These are phyloP conservation scores for Whalleya microplaca DNA, from an alignment of 2,329 filamentous ascomycete species.

Conservation along the genomic window DNA sequence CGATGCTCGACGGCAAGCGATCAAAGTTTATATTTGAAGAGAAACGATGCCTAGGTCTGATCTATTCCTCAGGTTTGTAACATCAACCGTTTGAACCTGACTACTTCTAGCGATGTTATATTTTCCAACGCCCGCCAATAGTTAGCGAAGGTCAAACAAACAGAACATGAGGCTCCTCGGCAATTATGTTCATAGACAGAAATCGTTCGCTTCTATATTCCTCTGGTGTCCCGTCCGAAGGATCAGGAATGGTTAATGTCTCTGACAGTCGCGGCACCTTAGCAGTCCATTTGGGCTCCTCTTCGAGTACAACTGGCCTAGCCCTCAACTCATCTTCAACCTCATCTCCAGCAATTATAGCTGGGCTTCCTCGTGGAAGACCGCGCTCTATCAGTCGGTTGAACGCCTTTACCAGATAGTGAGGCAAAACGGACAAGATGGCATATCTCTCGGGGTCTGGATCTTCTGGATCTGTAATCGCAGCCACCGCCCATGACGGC, in stretches of 20 bases:
- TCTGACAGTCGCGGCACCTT: slow-evolving; percentile 8
- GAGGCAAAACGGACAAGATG: slow-evolving; percentile 14
- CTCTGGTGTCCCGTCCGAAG: background rate
- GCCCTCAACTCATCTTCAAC: slow-evolving; percentile 4
- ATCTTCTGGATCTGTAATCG: slow-evolving; percentile 14
- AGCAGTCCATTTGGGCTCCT: slow-evolving; percentile 8
- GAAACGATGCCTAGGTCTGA: background rate
- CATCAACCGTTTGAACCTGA: no score
- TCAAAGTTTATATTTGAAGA: slow-evolving; percentile 21
- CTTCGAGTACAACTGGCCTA: slow-evolving; percentile 5
- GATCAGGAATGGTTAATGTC: slow-evolving; percentile 2
- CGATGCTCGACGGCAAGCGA: slow-evolving; percentile 18
- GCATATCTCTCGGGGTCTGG: slow-evolving; percentile 16
- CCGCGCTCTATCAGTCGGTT: slow-evolving; percentile 18
- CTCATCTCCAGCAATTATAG: slow-evolving; percentile 11
- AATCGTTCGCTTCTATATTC: slow-evolving; percentile 6
- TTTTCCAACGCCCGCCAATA: no score
- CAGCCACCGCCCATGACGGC: slow-evolving; percentile 12
- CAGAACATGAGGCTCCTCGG: slow-evolving; percentile 12
- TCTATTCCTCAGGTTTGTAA: no score
- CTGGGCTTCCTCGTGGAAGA: slow-evolving; percentile 12
- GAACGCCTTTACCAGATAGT: slow-evolving; percentile 16
- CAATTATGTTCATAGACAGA: slow-evolving; percentile 11
- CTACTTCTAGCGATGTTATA: no score
- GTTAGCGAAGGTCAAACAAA: slow-evolving; percentile 12